A percentile compares a stretch with the other conserved stretches of the same genome.
Conservation (phyloP, 495 filamentous ascomycete species). For the Clavariopsis aquatica region DNA sequence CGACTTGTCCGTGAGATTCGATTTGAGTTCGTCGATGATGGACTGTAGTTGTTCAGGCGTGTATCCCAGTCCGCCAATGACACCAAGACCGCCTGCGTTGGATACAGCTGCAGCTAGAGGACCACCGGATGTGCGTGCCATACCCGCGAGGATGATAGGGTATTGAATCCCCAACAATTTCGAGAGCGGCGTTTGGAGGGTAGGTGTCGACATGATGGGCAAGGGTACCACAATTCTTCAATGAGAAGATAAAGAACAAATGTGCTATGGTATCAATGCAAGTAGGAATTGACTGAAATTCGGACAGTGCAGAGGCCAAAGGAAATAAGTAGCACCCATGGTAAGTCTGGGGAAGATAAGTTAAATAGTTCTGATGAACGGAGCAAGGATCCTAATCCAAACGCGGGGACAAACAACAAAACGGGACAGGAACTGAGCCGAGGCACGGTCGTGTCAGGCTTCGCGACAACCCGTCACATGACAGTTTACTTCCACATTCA, state of each 20-base stretch:
- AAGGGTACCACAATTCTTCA: not conserved
- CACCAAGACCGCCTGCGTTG: slow-evolving; percentile 84
- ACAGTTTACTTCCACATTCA: not conserved
- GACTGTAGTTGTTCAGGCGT: slow-evolving; percentile 73
- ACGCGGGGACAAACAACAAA: not conserved
- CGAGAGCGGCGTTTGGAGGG: slow-evolving; percentile 74
- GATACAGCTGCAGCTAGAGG: slow-evolving; percentile 81
- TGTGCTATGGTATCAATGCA: not conserved
- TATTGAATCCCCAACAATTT: slow-evolving; percentile 73
- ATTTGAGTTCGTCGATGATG: slow-evolving; percentile 82
- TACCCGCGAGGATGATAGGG: slow-evolving; percentile 83
- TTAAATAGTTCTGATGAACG: not conserved
- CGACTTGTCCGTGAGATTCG: slow-evolving; percentile 58
- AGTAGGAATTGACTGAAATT: not conserved
- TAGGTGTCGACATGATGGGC: slow-evolving; percentile 37
- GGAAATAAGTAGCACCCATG: not conserved
- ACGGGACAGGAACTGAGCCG: not conserved
- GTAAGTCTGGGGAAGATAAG: slow-evolving; percentile 8
- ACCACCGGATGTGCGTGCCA: slow-evolving; percentile 79
- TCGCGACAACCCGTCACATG: slow-evolving; percentile 4
- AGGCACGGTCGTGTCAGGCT: not conserved
- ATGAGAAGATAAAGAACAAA: not conserved
- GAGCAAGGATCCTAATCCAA: not conserved
- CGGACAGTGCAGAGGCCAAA: not conserved
- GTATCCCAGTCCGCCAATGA: slow-evolving; percentile 83